Base-by-base conservation (phyloP, 148 eudicot genomes). In the Heliosperma pusillum region DNA sequence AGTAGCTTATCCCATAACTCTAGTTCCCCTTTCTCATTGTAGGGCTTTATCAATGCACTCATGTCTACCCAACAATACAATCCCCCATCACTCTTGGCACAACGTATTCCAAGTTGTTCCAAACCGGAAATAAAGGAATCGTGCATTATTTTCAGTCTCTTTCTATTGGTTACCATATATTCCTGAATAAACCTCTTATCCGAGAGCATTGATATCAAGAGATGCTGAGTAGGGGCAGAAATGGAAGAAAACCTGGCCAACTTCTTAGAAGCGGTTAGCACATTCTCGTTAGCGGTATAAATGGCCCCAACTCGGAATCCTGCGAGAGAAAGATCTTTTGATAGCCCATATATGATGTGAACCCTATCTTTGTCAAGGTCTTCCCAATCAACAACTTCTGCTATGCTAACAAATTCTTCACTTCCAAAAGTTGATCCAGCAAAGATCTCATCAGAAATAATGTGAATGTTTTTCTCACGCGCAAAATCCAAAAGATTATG, bases 1-100 rank as follows among this genome's bases (percentile, higher is more conserved):
- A 89, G 80, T 62, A 90, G 88, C 84, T 89, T 92, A n/a, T 90
- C 88, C 97, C 97, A 96, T 22, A 96, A 77, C 73, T 92, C 97
- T 57, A 89, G 85, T 82, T 96, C 99, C 36, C 97, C 99, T 80
- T 89, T 90, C 78, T 92, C 97, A 66, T 85, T 88, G 71, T 73
- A 84, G 64, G 94, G 86, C 57, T 79, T 79, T 13, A 96, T 86
- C 12, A 86, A 77, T 64, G 85, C 72, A 80, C 97, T 96, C 89
- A 96, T 82, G 79, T 90, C 80, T 42, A 82, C 93, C 99, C 99
- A 96, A 57, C 97, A 92, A 71, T 81, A 96, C 5, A 92, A 89
- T 7, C 97, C 99, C 3, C 86, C 97, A 36, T 86, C 88, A 82
- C 99, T 88, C 63, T 79, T 88, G 25, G 83, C 81, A 70, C 89